Percentiles rank a stretch among this genome's conserved stretches.
Evolutionary conservation across 2,329 filamentous ascomycete species (phyloP).

Genomic region (Alternaria longipes): DNA sequence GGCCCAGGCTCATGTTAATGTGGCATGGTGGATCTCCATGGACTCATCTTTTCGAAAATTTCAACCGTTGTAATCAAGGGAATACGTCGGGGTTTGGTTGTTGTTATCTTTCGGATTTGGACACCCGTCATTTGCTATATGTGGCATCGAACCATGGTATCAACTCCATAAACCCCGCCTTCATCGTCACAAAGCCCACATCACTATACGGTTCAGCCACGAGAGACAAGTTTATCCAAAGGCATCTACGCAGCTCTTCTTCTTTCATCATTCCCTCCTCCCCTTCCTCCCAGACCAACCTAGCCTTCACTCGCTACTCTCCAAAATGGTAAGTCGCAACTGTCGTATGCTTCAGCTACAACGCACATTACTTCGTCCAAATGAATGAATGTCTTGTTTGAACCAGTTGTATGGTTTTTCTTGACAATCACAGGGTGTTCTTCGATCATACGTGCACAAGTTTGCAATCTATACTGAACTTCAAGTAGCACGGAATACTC

Average conservation of each 20-base stretch:
- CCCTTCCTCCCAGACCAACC: not conserved
- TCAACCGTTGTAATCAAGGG: not conserved
- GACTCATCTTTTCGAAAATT: not conserved
- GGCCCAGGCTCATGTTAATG: not conserved
- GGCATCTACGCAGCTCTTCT: not conserved
- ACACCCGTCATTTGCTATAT: not conserved
- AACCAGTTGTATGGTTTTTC: not conserved
- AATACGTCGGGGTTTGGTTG: not conserved
- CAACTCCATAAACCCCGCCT: not conserved
- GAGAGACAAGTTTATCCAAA: not conserved
- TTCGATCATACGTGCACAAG: not conserved
- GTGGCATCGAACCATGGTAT: slow-evolving; percentile 6
- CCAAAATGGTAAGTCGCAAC: slow-evolving; percentile 9
- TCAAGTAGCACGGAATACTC: slow-evolving; percentile 6
- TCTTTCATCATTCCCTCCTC: not conserved
- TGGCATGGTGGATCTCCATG: not conserved
- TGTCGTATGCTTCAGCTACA: not conserved
- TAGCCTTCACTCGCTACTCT: not conserved
- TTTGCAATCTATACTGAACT: not conserved
- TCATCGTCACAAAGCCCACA: not conserved
- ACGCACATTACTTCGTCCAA: not conserved
- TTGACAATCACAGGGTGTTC: not conserved
- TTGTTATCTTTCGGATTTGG: not conserved
- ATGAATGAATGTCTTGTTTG: not conserved
- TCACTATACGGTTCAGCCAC: not conserved